Evolutionary conservation across 495 filamentous ascomycete genomes (phyloP).

Genomic region (Hypoxylon fuscum): DNA sequence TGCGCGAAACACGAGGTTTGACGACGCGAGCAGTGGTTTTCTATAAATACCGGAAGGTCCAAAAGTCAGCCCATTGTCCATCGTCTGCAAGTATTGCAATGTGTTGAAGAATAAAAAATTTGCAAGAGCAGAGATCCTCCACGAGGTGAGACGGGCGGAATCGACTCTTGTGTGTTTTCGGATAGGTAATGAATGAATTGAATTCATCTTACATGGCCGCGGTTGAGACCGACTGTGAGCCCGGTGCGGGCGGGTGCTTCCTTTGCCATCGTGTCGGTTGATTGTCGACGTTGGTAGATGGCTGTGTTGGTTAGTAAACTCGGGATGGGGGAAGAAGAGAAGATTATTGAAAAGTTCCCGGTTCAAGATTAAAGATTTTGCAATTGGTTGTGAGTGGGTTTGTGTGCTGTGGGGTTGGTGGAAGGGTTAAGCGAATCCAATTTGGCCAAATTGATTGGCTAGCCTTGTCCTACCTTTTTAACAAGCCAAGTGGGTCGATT

Average conservation of each 20-base stretch:
- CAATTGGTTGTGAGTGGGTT: constrained; percentile 27
- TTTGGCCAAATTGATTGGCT: constrained; percentile 17
- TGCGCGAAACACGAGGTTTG: constrained; percentile 86
- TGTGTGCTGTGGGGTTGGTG: constrained; percentile 39
- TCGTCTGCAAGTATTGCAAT: constrained; percentile 45
- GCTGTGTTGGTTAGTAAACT: constrained; percentile 46
- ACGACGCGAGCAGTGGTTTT: constrained; percentile 89
- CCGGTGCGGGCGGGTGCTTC: constrained; percentile 68
- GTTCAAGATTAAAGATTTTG: constrained; percentile 31
- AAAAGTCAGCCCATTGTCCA: constrained; percentile 56
- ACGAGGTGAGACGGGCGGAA: constrained; percentile 64
- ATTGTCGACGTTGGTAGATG: constrained; percentile 37
- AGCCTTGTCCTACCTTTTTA: constrained; percentile 14
- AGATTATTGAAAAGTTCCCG: constrained; percentile 16
- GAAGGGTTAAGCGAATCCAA: constrained; percentile 35
- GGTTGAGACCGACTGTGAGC: constrained; percentile 84
- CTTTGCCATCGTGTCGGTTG: constrained; percentile 49
- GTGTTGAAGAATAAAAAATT: constrained; percentile 42
- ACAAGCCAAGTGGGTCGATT: constrained; percentile 6
- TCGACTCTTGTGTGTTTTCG: constrained; percentile 35
- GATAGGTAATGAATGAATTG: constrained; percentile 3
- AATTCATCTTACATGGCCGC: constrained; percentile 76
- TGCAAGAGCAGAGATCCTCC: constrained; percentile 66
- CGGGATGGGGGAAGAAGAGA: constrained; percentile 26
- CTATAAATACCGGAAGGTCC: constrained; percentile 61